Conservation (phyloP, 2,329 filamentous ascomycete species). For the Cryphonectria naterciae region DNA sequence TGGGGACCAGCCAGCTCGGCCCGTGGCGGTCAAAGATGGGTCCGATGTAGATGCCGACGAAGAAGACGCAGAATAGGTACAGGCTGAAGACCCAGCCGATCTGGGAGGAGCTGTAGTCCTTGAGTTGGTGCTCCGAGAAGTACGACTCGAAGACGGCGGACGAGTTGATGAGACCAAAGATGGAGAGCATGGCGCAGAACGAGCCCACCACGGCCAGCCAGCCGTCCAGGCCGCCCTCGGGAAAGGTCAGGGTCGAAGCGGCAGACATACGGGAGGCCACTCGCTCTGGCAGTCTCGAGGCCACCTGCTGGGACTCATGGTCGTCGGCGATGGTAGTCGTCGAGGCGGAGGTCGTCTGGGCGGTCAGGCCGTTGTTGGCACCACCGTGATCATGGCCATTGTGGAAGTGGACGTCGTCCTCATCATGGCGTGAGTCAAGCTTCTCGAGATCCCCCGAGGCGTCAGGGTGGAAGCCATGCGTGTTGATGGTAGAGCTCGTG, state of each 20-base stretch:
- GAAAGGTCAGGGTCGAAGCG: slow-evolving; percentile 53
- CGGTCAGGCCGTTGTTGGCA: slow-evolving; percentile 13
- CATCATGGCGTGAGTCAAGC: slow-evolving; percentile 26
- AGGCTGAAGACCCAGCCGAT: slow-evolving; percentile 89
- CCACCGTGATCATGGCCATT: background rate
- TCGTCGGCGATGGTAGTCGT: background rate
- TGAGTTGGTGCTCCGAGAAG: slow-evolving; percentile 72
- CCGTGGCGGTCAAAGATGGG: slow-evolving; percentile 81
- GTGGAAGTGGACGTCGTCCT: slow-evolving; percentile 22
- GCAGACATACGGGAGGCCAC: slow-evolving; percentile 28
- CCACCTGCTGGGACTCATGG: slow-evolving; percentile 11
- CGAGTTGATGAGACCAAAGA: slow-evolving; percentile 74
- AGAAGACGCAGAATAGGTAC: slow-evolving; percentile 80
- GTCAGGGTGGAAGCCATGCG: slow-evolving; percentile 22
- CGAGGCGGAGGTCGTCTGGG: slow-evolving; percentile 11
- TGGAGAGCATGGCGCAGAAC: slow-evolving; percentile 71
- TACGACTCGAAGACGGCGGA: slow-evolving; percentile 81
- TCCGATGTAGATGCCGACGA: slow-evolving; percentile 80
- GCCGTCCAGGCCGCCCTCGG: slow-evolving; percentile 72
- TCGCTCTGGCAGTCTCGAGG: slow-evolving; percentile 23
- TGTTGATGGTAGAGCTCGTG: slow-evolving; percentile 18
- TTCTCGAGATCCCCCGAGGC: slow-evolving; percentile 28
- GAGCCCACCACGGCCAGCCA: slow-evolving; percentile 81
- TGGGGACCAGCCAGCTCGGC: slow-evolving; percentile 66
- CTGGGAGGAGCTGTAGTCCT: slow-evolving; percentile 65